These are phyloP conservation scores for Entophlyctis luteolus DNA, from an alignment of 192 early-diverging fungal genomes.

Conservation along the genomic window DNA sequence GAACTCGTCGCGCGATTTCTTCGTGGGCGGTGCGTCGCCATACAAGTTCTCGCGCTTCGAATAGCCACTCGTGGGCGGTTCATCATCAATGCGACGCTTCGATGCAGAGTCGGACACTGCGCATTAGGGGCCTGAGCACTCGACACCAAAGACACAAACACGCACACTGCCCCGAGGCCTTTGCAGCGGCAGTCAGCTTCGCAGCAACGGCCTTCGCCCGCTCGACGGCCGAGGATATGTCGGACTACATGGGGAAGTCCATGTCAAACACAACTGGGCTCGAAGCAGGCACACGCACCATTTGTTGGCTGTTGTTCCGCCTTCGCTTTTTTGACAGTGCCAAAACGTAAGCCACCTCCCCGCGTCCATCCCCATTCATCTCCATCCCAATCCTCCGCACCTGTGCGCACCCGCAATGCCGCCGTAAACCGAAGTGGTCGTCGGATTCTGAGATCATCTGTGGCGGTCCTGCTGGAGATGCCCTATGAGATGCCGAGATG, in stretches of 20 bases:
- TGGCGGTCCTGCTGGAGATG: no score
- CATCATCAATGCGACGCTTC: conserved; percentile 3
- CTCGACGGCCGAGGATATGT: conserved; percentile 14
- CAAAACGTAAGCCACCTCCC: neutral
- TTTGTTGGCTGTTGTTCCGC: neutral
- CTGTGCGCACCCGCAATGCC: neutral
- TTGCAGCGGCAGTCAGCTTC: conserved; percentile 20
- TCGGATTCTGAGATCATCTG: no score
- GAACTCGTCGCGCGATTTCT: conserved; percentile 11
- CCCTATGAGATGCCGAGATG: neutral
- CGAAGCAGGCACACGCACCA: no score
- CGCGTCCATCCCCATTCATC: neutral
- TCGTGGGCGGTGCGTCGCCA: neutral
- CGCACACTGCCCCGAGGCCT: neutral
- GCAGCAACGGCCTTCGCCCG: conserved; percentile 22
- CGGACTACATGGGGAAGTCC: no score
- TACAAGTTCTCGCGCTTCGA: conserved; percentile 7
- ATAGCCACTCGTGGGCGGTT: neutral
- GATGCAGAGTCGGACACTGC: neutral
- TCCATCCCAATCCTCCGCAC: neutral
- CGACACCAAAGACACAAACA: neutral
- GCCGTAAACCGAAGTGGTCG: neutral
- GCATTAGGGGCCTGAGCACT: neutral
- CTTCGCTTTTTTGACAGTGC: neutral
- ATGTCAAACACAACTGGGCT: no score